Conservation (phyloP, 2,329 filamentous ascomycete species). For the Colletotrichum gloeosporioides region DNA sequence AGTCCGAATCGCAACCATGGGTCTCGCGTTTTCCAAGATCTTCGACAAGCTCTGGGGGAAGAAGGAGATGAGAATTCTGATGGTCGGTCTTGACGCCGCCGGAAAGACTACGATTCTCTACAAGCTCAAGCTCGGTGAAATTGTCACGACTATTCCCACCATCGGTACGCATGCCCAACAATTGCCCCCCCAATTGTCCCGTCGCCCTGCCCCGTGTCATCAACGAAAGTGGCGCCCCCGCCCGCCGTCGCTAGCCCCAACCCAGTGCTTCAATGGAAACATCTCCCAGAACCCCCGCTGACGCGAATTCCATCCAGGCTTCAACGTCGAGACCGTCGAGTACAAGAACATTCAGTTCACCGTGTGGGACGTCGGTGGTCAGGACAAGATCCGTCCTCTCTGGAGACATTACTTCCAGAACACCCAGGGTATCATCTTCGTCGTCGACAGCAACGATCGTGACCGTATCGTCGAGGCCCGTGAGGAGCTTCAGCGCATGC, state of each 20-base stretch:
- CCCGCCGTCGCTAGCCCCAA: background rate
- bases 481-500: conserved; percentile 96
- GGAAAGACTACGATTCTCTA: conserved; percentile 99
- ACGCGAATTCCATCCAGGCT: conserved; percentile 61
- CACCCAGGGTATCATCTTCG: conserved; percentile 99
- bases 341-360: conserved; percentile 99
- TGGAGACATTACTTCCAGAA: conserved; percentile 99
- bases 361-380: conserved; percentile 99
- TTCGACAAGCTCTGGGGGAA: conserved; percentile 97
- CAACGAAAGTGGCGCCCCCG: background rate
- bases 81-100: conserved; percentile 99
- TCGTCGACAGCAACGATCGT: conserved; percentile 98
- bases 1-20: conserved; percentile 75
- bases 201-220: background rate
- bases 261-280: background rate
- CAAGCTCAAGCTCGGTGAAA: conserved; percentile 99
- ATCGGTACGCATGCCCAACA: conserved; percentile 70
- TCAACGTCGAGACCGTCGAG: conserved; percentile 99
- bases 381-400: conserved; percentile 99
- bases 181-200: background rate
- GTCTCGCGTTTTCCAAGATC: conserved; percentile 96
- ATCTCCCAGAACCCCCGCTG: conserved; percentile 21
- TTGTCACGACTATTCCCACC: conserved; percentile 98
- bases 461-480: conserved; percentile 97
- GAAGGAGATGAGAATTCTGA: conserved; percentile 99